phyloP scores from a whole-genome alignment of 768 basidiomycete genomes.

The Tylopilus felleus region DNA sequence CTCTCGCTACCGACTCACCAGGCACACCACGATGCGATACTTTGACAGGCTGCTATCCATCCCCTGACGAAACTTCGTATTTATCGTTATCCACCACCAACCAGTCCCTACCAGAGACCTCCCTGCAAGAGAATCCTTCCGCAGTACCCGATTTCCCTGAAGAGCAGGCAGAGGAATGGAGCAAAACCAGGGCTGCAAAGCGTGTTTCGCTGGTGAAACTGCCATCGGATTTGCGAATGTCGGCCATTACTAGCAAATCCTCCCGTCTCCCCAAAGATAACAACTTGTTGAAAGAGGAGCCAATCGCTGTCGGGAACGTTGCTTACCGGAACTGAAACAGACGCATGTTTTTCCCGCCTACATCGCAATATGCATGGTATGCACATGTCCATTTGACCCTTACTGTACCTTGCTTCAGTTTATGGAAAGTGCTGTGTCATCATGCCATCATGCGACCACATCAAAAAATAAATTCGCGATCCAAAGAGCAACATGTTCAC shows the following conservation, averaged over 20 bases:
- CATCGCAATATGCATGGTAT: neutral
- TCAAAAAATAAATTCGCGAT: conserved; percentile 1
- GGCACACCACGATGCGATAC: conserved; percentile 27
- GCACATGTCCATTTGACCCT: conserved; percentile 4
- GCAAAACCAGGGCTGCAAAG: conserved; percentile 79
- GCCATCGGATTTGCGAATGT: conserved; percentile 50
- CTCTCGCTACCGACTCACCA: conserved; percentile 36
- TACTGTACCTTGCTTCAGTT: conserved; percentile 9
- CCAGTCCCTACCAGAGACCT: conserved; percentile 19
- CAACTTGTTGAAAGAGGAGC: conserved; percentile 9
- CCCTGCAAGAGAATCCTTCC: conserved; percentile 45
- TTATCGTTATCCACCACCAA: conserved; percentile 19
- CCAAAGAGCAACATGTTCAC: neutral
- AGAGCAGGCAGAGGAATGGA: conserved; percentile 87
- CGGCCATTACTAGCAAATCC: conserved; percentile 18
- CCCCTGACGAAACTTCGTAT: conserved; percentile 25
- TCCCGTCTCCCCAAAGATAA: conserved; percentile 4
- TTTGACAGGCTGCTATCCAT: conserved; percentile 33
- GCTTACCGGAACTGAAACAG: conserved; percentile 1
- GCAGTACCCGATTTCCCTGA: conserved; percentile 45
- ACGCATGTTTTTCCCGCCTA: conserved; percentile 7
- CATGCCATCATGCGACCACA: neutral
- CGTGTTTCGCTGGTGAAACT: conserved; percentile 79
- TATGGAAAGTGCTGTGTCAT: conserved; percentile 1
- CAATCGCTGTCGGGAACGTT: neutral